Base-by-base conservation (phyloP, 1,284 basidiomycete species). In the Kwoniella shivajii region DNA sequence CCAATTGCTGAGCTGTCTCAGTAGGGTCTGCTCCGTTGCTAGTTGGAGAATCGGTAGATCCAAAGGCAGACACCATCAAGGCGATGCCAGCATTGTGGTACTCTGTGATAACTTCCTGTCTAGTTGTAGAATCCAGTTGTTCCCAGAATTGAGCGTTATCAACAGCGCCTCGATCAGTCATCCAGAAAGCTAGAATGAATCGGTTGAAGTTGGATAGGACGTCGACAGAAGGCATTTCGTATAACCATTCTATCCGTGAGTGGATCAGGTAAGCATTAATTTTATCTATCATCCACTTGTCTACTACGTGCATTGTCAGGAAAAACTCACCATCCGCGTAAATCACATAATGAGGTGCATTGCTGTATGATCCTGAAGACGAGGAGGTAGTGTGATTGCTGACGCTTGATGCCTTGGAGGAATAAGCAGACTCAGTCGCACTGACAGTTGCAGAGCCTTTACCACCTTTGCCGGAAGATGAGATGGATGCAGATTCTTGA, bases 131-230 rank as follows among this genome's bases (percentile, higher is more conserved):
- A 6, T 66, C 54, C 33, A 75, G 65, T 34, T 61, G 52, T 9
- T 61, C 63, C 78, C 78, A 80, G 10, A 66, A 63, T 31, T 68
- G 66, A 24, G 77, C 76, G 41, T 76, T 68, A 43, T 72, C 74
- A 9, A 73, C 74, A 5, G 73, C 73, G 0, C 79, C 72, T 9
- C 71, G 68, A 22, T 59, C 57, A 34, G 73, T 66, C 60, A 79
- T 73, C 80, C 80, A 81, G 65, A 82, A 81, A 3, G 80, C 78
- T 33, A 81, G 73, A 52, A 81, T 76, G 66, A 80, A 80, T 22
- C 75, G 73, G 70, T 78, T 80, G 72, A 68, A 76, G 1, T 53
- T 38, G 36, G 58, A 57, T 33, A 79, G 61, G 3, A 65, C 67
- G 13, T 65, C 53, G 4, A 66, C 64, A 9, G 62, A 51, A 45